Percentiles rank a stretch among this genome's conserved stretches.
Conservation (phyloP, 257 asterid species). For the Avicennia marina region DNA sequence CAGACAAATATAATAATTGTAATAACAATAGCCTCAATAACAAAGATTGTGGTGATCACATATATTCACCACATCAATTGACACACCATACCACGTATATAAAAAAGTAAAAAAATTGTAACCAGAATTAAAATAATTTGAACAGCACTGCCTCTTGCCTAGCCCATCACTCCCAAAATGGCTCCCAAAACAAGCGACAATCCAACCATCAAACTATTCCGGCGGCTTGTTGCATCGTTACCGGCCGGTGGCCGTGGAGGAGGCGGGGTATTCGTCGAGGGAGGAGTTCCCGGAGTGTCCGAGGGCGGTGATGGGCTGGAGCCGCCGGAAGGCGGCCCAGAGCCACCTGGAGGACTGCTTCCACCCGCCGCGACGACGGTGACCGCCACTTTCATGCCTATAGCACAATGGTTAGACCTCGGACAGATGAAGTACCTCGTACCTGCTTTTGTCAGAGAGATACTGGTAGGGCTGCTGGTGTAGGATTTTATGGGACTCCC, state of each 20-base stretch:
- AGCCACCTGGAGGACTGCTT: not conserved
- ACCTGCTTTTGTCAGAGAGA: constrained; percentile 34
- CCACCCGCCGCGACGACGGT: constrained; percentile 25
- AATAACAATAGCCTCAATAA: no score
- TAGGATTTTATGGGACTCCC: constrained; percentile 26
- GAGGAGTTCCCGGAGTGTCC: not conserved
- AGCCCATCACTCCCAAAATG: constrained; percentile 45
- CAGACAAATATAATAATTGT: no score
- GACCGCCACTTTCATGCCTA: constrained; percentile 52
- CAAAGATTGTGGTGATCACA: no score
- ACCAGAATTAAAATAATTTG: not conserved
- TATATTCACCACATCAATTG: no score
- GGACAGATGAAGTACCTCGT: constrained; percentile 53
- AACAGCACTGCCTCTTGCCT: constrained; percentile 80
- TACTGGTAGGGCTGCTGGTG: constrained; percentile 34
- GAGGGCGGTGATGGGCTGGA: not conserved
- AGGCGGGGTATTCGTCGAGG: constrained; percentile 20
- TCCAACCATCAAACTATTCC: constrained; percentile 30
- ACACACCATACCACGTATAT: not conserved
- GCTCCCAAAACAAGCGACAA: constrained; percentile 35
- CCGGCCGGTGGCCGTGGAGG: constrained; percentile 18
- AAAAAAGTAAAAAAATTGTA: not conserved
- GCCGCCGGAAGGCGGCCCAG: not conserved
- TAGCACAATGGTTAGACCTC: constrained; percentile 40
- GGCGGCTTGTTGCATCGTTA: constrained; percentile 29